A percentile compares a stretch with the other conserved stretches of the same genome.
Evolutionary conservation across 1,284 basidiomycete species (phyloP).

Genomic region (Naganishia albida): DNA sequence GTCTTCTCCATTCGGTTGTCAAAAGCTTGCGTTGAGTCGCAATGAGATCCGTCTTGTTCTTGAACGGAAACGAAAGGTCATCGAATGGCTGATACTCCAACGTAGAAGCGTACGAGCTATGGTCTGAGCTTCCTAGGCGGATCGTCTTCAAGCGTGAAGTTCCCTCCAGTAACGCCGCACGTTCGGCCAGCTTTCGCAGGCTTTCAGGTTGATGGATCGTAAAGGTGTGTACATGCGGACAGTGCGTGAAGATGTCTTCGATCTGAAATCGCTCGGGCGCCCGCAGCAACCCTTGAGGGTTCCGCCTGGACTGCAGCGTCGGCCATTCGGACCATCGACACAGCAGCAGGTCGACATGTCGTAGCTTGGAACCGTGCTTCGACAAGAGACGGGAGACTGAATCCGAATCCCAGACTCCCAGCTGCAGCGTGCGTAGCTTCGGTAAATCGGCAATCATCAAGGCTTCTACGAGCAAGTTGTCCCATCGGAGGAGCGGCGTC

Average conservation of each 20-base stretch:
- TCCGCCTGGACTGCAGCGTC: not conserved
- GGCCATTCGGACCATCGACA: constrained; percentile 20
- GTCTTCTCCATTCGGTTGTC: constrained; percentile 4
- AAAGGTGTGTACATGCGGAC: constrained; percentile 2
- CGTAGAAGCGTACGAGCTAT: constrained; percentile 14
- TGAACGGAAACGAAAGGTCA: constrained; percentile 12
- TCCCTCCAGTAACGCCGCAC: not conserved
- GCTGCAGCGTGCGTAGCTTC: constrained; percentile 1
- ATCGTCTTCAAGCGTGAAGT: not conserved
- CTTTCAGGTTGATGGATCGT: constrained; percentile 9
- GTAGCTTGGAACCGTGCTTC: constrained; percentile 18
- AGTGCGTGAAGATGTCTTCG: constrained; percentile 12
- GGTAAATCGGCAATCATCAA: constrained; percentile 17
- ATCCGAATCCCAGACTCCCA: constrained; percentile 22
- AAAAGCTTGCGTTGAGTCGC: not conserved
- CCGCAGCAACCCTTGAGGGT: not conserved
- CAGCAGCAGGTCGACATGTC: constrained; percentile 9
- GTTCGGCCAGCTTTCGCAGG: not conserved
- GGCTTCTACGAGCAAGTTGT: constrained; percentile 22
- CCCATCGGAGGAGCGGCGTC: constrained; percentile 21
- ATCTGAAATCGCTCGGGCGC: constrained; percentile 14
- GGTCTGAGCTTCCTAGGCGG: constrained; percentile 2
- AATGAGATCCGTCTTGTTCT: not conserved
- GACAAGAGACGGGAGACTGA: constrained; percentile 9
- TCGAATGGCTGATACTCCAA: constrained; percentile 20